Conservation (phyloP, 2,329 filamentous ascomycete genomes). For the Botryosphaeria agaves region DNA sequence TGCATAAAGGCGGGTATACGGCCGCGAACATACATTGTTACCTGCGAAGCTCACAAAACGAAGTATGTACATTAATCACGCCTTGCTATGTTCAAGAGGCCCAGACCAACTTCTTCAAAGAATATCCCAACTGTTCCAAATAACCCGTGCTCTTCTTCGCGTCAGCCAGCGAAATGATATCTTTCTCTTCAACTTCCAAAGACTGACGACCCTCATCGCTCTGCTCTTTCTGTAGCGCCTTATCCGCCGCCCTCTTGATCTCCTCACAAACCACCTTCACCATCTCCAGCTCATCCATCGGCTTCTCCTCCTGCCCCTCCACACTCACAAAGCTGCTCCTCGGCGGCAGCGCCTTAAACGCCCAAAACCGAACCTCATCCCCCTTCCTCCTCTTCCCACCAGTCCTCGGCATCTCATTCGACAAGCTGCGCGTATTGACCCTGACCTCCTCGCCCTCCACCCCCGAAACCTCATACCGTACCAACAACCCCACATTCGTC, state of each 20-base stretch:
- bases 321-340: slow-evolving; percentile 19
- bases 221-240: slow-evolving; percentile 18
- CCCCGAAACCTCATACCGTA: slow-evolving; percentile 50
- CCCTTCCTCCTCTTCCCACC: slow-evolving; percentile 30
- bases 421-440: slow-evolving; percentile 70
- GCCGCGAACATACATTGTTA: too few species aligned
- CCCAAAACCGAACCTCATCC: slow-evolving; percentile 24
- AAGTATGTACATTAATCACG: slow-evolving; percentile 17
- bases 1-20: too few species aligned
- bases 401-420: too few species aligned
- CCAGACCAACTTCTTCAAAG: slow-evolving; percentile 91
- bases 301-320: slow-evolving; percentile 12
- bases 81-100: too few species aligned
- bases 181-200: slow-evolving; percentile 34
- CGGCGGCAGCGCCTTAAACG: slow-evolving; percentile 38
- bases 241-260: slow-evolving; percentile 46
- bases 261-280: slow-evolving; percentile 55
- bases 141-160: slow-evolving; percentile 76
- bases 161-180: slow-evolving; percentile 71
- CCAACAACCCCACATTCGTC: slow-evolving; percentile 68
- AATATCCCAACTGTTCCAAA: slow-evolving; percentile 74
- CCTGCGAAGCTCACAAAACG: neutral
- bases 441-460: slow-evolving; percentile 29
- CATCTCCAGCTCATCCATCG: slow-evolving; percentile 32
- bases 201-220: slow-evolving; percentile 2